phyloP scores from a whole-genome alignment of 495 filamentous ascomycete species.

The Xylaria grammica region DNA sequence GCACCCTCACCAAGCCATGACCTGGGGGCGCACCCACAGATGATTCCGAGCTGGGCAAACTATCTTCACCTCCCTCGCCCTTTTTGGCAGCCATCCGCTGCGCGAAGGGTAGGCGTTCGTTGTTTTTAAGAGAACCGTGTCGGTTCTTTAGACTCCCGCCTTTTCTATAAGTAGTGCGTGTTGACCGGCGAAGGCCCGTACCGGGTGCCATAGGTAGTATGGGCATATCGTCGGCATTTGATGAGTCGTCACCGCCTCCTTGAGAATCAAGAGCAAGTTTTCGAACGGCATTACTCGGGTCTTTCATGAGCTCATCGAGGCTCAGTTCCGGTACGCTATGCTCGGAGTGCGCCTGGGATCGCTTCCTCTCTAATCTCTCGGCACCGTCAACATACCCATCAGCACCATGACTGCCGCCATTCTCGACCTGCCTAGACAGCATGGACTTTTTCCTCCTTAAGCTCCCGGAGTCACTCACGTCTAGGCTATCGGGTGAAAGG shows the following conservation, averaged over 20 bases:
- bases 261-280: conserved; percentile 62
- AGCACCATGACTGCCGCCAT: conserved; percentile 62
- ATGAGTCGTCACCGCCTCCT: conserved; percentile 45
- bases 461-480: conserved; percentile 65
- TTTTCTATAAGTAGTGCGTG: conserved; percentile 85
- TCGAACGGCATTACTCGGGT: conserved; percentile 72
- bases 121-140: conserved; percentile 61
- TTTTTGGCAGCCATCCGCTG: conserved; percentile 67
- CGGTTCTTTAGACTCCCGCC: conserved; percentile 82
- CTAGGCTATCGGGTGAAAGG: conserved; percentile 65
- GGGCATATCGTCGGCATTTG: conserved; percentile 78
- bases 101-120: conserved; percentile 64
- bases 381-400: conserved; percentile 84
- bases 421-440: conserved; percentile 91
- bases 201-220: conserved; percentile 80
- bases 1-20: conserved; percentile 67
- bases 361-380: conserved; percentile 78
- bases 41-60: conserved; percentile 56
- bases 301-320: conserved; percentile 80
- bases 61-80: conserved; percentile 62
- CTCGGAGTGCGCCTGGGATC: conserved; percentile 58
- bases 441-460: conserved; percentile 92
- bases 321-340: conserved; percentile 60
- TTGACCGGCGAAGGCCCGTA: conserved; percentile 83
- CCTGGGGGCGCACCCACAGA: conserved; percentile 55